Base-by-base conservation (phyloP, 1,284 basidiomycete genomes). In the Salmacisia buchloeana region DNA sequence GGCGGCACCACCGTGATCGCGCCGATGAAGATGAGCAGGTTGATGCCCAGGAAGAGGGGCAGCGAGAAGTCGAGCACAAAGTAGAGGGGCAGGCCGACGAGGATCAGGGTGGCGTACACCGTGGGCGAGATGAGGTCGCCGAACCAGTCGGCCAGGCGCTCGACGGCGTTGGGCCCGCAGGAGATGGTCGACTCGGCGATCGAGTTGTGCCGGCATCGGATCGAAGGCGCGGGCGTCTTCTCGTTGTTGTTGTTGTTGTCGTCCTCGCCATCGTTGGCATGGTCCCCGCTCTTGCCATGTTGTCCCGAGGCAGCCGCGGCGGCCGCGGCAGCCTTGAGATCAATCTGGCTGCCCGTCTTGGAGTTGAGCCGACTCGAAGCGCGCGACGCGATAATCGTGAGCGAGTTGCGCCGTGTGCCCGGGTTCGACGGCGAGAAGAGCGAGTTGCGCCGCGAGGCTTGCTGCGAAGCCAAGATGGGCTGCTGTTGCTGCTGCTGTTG, bases 1-100 rank as follows among this genome's bases (percentile, higher is more conserved):
- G 71, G 54, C 1, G 74, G 74, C 1, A 76, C 70, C 31, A 76
- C 31, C 0, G 70, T 67, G 69, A 76, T 76, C 34, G 63, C 33
- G 13, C 25, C 52, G 13, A 75, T 59, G 61, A 76, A 76, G 12
- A 73, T 71, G 13, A 76, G 45, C 36, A 76, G 34, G 61, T 74
- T 74, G 65, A 75, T 57, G 13, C 38, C 61, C 35, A 76, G 62
- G 59, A 73, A 75, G 21, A 76, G 71, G 2, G 71, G 69, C 3
- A 76, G 67, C 6, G 74, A 70, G 38, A 75, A 63, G 60, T 73
- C 60, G 60, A 60, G 10, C 3, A 63, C n/a, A 63, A 69, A 75
- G 43, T 68, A 76, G 15, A 75, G 31, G 0, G 73, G 73, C 0
- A 76, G 18, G 7, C 74, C 74, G 7, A 65, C 65, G 63, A 76